Percentiles rank a stretch among this genome's conserved stretches.
These are phyloP conservation scores for Fusarium decemcellulare DNA, from an alignment of 2,329 filamentous ascomycete species.

Conservation along the genomic window DNA sequence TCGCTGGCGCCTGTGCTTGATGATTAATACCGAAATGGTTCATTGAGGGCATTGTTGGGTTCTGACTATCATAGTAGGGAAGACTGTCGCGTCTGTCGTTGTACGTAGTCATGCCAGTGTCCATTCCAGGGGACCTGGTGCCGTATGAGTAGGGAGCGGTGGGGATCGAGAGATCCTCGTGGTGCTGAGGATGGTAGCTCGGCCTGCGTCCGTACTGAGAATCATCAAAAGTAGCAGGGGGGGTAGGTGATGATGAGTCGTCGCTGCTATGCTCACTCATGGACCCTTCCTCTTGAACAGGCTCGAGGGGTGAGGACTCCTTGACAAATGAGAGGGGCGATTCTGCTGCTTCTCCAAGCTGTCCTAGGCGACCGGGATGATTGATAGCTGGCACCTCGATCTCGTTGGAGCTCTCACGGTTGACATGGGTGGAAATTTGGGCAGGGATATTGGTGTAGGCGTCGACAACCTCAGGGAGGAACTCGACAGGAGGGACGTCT, in stretches of 20 bases:
- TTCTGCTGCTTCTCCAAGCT: conserved; percentile 37
- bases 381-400: conserved; percentile 22
- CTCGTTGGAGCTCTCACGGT: conserved; percentile 26
- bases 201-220: conserved; percentile 15
- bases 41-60: conserved; percentile 32
- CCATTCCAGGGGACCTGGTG: conserved; percentile 18
- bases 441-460: conserved; percentile 45
- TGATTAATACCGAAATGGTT: conserved; percentile 39
- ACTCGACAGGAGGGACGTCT: conserved; percentile 71
- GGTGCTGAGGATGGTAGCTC: conserved; percentile 22
- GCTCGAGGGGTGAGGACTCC: conserved; percentile 46
- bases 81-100: conserved; percentile 37
- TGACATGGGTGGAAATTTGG: conserved; percentile 30
- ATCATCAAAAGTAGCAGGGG: conserved; percentile 28
- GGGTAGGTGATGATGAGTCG: conserved; percentile 25
- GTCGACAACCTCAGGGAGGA: conserved; percentile 67
- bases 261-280: conserved; percentile 30
- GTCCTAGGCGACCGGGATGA: conserved; percentile 20
- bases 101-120: conserved; percentile 17
- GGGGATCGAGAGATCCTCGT: conserved; percentile 19
- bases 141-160: conserved; percentile 16
- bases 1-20: conserved; percentile 39
- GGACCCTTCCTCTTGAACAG: conserved; percentile 42
- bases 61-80: conserved; percentile 43
- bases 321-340: conserved; percentile 37